Conservation (phyloP, 1,284 basidiomycete genomes). For the Ganoderma multipileum region DNA sequence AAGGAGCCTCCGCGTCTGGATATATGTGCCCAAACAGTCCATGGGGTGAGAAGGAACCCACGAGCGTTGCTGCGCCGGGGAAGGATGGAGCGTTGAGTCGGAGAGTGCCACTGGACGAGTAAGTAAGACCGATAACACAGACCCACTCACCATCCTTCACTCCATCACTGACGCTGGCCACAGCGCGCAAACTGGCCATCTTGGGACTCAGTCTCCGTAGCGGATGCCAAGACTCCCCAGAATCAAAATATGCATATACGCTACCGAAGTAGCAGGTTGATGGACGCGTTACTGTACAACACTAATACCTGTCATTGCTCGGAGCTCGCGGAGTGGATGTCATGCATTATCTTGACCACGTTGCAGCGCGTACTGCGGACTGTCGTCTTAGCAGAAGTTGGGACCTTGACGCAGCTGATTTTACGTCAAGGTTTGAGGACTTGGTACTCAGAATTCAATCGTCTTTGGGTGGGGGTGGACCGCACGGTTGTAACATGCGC, state of each 20-base stretch:
- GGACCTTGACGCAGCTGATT: not conserved
- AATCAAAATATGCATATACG: constrained; percentile 1
- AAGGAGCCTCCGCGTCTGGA: not conserved
- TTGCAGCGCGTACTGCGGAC: constrained; percentile 23
- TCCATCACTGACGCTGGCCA: not conserved
- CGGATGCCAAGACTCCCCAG: not conserved
- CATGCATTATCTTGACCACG: constrained; percentile 11
- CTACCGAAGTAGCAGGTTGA: not conserved
- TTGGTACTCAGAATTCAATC: constrained; percentile 49
- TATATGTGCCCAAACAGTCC: constrained; percentile 4
- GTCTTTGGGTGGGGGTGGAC: constrained; percentile 92
- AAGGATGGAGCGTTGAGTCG: not conserved
- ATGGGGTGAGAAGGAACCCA: not conserved
- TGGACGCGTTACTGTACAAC: constrained; percentile 4
- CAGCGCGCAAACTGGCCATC: constrained; percentile 10
- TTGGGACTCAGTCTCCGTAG: not conserved
- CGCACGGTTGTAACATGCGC: constrained; percentile 99
- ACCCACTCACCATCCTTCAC: not conserved
- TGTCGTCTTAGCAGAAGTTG: not conserved
- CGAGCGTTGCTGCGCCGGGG: not conserved
- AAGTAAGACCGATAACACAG: constrained; percentile 8
- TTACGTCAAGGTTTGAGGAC: not conserved
- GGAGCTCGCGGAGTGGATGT: not conserved
- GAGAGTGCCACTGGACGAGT: constrained; percentile 4
- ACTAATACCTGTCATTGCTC: not conserved